A percentile compares a stretch with the other conserved stretches of the same genome.
These are phyloP conservation scores for Penicillium coffeae DNA, from an alignment of 495 filamentous ascomycete species.

Conservation along the genomic window DNA sequence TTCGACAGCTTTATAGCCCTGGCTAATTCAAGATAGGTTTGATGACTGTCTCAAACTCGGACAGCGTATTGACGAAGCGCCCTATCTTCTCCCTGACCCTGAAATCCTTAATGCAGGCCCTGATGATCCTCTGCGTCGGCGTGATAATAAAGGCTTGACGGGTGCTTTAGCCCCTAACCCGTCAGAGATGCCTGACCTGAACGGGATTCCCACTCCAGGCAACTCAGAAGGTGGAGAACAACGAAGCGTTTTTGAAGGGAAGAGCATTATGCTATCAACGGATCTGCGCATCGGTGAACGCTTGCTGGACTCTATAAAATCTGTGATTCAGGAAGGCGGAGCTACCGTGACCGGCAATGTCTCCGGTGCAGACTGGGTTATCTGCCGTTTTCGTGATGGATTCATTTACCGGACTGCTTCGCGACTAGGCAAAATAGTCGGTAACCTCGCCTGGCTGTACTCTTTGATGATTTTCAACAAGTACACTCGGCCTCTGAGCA, in stretches of 20 bases:
- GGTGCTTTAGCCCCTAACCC: constrained; percentile 71
- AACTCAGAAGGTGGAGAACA: constrained; percentile 14
- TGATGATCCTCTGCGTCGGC: constrained; percentile 51
- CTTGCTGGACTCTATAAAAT: constrained; percentile 61
- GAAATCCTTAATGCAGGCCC: constrained; percentile 61
- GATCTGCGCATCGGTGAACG: constrained; percentile 69
- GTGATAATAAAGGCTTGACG: constrained; percentile 58
- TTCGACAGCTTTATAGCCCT: background rate
- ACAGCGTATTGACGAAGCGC: constrained; percentile 77
- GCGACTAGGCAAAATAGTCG: constrained; percentile 71
- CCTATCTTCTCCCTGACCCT: constrained; percentile 84
- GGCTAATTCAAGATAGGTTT: constrained; percentile 58
- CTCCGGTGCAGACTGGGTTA: constrained; percentile 71
- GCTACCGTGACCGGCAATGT: constrained; percentile 64
- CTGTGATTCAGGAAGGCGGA: constrained; percentile 63
- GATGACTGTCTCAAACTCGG: constrained; percentile 94
- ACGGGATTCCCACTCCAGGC: constrained; percentile 23
- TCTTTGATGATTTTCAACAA: constrained; percentile 81
- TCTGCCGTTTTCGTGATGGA: constrained; percentile 85
- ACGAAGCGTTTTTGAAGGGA: constrained; percentile 53
- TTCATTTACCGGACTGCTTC: constrained; percentile 72
- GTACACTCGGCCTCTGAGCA: constrained; percentile 77
- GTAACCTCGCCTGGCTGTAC: constrained; percentile 91
- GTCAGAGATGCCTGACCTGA: constrained; percentile 43
- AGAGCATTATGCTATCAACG: constrained; percentile 52